Evolutionary conservation across 2,329 filamentous ascomycete genomes (phyloP), one percentile per base, ranked within the genome.

Genomic region (Fusarium sterilihyphosum): DNA sequence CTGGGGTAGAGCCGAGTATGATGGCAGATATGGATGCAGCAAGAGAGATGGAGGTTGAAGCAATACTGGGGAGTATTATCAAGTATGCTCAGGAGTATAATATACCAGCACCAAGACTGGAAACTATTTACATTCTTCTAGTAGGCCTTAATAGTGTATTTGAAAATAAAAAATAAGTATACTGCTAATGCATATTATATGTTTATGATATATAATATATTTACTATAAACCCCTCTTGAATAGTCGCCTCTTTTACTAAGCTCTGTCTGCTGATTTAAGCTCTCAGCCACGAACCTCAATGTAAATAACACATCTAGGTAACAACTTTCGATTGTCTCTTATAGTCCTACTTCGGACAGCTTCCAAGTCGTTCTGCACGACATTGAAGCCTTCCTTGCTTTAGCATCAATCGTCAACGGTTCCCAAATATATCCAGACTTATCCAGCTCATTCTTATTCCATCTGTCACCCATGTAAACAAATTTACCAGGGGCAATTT

Each of bases 401-500:
- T 26, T 5, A 1, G 8, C 3, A 46, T 46, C 43, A 13, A 46
- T 46, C 1, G 12, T 8, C 17, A 46, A 13, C 16, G 43, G 24
- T 46, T 46, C 43, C 43, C 16, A 26, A 18, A 46, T 24, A 26
- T 26, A 46, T 0, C n/a, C 24, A 9, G 16, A 46, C 17, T 20
- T 20, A 1, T 26, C 43, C 1, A 46, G 43, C 11, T 46, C 43
- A 26, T 46, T 46, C 43, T 26, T 26, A 1, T 46, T 46, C 43
- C 43, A 46, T 26, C 43, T 46, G 3, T 46, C 43, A 0, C 17
- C 43, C 16, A 46, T 26, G 24, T 46, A 46, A 6, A 46, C 17
- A 3, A 13, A 26, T 20, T 26, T 26, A 17, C n/a, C 24, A 6
- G 16, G 2, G 2, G 17, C 11, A 0, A 24, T 26, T 6, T 3